Evolutionary conservation across 2,329 filamentous ascomycete species (phyloP).

Genomic region (Gliomastix tumulicola): DNA sequence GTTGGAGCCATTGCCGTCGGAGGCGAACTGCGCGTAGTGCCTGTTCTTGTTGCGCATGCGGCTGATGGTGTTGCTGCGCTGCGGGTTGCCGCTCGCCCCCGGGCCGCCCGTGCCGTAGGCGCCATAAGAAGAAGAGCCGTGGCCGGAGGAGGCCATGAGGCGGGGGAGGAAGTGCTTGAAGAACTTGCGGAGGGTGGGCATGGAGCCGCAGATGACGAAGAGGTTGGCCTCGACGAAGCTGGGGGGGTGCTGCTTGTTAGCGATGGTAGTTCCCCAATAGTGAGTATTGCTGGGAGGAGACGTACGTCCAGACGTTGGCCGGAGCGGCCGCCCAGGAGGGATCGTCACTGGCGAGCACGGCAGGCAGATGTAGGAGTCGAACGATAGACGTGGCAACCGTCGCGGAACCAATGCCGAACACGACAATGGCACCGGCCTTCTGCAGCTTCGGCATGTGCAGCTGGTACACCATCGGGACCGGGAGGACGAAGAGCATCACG

Average conservation of each 20-base stretch:
- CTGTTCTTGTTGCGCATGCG: slow-evolving; percentile 8
- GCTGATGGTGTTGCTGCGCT: slow-evolving; percentile 5
- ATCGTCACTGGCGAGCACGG: slow-evolving; percentile 15
- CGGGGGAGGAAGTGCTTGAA: slow-evolving; percentile 21
- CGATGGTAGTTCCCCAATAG: neutral
- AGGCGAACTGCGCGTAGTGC: slow-evolving; percentile 9
- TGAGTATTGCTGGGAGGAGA: slow-evolving; percentile 4
- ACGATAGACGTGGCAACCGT: slow-evolving; percentile 23
- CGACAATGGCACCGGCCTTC: slow-evolving; percentile 31
- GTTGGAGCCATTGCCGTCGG: too few relatives aligned
- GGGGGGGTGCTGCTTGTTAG: neutral
- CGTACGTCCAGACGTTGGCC: slow-evolving; percentile 19
- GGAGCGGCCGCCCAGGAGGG: slow-evolving; percentile 18
- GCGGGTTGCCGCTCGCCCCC: neutral
- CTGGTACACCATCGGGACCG: slow-evolving; percentile 33
- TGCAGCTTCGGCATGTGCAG: slow-evolving; percentile 35
- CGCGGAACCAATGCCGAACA: slow-evolving; percentile 34
- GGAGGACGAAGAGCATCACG: slow-evolving; percentile 34
- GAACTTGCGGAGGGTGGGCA: slow-evolving; percentile 28
- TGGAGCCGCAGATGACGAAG: slow-evolving; percentile 29
- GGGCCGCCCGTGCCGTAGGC: slow-evolving; percentile 1
- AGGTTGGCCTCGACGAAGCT: slow-evolving; percentile 30
- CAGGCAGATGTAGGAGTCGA: slow-evolving; percentile 15
- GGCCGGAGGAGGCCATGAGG: slow-evolving; percentile 9
- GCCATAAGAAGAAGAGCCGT: slow-evolving; percentile 1